Conservation (phyloP, 2,329 filamentous ascomycete species). For the Talaromyces piceae region DNA sequence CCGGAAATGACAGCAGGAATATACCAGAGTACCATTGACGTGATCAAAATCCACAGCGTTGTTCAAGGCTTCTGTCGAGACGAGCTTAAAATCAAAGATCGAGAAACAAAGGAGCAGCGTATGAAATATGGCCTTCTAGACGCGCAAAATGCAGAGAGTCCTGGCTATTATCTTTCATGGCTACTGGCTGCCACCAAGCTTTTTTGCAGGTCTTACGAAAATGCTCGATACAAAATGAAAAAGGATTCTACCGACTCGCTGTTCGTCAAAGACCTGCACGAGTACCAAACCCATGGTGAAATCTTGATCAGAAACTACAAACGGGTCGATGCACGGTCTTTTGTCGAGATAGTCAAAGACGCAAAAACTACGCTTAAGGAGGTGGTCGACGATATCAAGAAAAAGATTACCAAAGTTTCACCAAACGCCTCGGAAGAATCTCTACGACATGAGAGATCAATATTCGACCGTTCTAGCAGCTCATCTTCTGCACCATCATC, state of each 20-base stretch:
- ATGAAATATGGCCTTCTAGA: not conserved
- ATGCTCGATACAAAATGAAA: conserved; percentile 34
- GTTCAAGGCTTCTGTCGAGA: conserved; percentile 43
- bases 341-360: conserved; percentile 22
- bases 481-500: conserved; percentile 37
- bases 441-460: conserved; percentile 32
- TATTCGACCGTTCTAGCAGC: conserved; percentile 42
- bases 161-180: conserved; percentile 36
- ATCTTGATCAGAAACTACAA: conserved; percentile 34
- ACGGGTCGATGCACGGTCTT: conserved; percentile 13
- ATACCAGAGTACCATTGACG: conserved; percentile 32
- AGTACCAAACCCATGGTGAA: conserved; percentile 41
- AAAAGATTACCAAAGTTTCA: conserved; percentile 36
- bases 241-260: conserved; percentile 17
- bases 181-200: conserved; percentile 35
- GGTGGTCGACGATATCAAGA: conserved; percentile 29
- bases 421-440: conserved; percentile 36
- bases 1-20: conserved; percentile 26
- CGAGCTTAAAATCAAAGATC: conserved; percentile 34
- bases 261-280: conserved; percentile 40
- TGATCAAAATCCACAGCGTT: conserved; percentile 42
- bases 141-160: conserved; percentile 9
- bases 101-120: conserved; percentile 18
- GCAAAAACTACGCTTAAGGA: conserved; percentile 29
- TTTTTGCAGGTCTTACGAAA: conserved; percentile 36